phyloP scores from a whole-genome alignment of 148 eudicot genomes.

The Persicaria tinctoria region DNA sequence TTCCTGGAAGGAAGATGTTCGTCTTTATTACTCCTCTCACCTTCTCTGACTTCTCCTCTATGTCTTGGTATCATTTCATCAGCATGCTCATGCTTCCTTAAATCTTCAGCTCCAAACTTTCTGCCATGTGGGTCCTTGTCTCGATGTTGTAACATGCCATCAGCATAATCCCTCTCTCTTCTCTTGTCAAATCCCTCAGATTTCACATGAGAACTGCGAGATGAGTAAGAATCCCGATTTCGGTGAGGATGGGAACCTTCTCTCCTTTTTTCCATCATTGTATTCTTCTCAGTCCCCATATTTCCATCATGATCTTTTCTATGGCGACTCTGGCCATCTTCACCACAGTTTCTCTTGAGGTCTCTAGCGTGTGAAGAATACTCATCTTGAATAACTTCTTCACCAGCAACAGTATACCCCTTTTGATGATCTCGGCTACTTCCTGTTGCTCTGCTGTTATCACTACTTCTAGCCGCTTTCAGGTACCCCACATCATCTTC shows the following conservation, averaged over 20 bases:
- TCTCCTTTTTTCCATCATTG: conserved; percentile 37
- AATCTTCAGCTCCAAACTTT: conserved; percentile 43
- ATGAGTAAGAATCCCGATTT: conserved; percentile 48
- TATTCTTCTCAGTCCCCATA: conserved; percentile 42
- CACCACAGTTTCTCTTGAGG: conserved; percentile 39
- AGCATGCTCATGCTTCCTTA: conserved; percentile 45
- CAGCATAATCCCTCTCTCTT: conserved; percentile 54
- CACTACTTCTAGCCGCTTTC: conserved; percentile 60
- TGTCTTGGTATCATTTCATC: conserved; percentile 54
- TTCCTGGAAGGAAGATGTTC: conserved; percentile 54
- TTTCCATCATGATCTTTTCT: conserved; percentile 50
- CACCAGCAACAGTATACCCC: conserved; percentile 51
- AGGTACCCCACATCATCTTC: conserved; percentile 46
- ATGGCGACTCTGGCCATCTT: conserved; percentile 37
- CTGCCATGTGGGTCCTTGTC: conserved; percentile 52
- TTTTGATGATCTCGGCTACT: conserved; percentile 48
- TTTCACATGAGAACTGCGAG: conserved; percentile 33
- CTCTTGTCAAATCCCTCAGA: conserved; percentile 46
- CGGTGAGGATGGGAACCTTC: conserved; percentile 43
- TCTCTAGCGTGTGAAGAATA: conserved; percentile 25
- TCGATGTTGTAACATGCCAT: conserved; percentile 45
- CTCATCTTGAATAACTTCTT: conserved; percentile 46
- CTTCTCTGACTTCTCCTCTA: conserved; percentile 56
- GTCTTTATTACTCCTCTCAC: conserved; percentile 52
- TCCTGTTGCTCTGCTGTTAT: conserved; percentile 56